Evolutionary conservation across 257 asterid genomes (phyloP).

Genomic region (Apocynum venetum): DNA sequence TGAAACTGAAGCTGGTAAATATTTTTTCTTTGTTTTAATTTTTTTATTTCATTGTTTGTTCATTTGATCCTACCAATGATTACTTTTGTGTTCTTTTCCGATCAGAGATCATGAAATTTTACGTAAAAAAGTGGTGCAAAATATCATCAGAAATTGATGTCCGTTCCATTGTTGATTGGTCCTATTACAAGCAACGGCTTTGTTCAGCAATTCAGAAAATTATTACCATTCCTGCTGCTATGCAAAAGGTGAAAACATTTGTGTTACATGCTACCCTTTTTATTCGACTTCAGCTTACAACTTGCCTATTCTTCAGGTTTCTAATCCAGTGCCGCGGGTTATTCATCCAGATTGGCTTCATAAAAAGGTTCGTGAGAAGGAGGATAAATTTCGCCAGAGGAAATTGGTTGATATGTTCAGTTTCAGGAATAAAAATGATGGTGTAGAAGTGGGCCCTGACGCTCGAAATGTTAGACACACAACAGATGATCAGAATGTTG

Average conservation of each 20-base stretch:
- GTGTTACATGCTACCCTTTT: neutral
- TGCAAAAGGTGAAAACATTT: conserved; percentile 79
- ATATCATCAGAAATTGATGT: conserved; percentile 88
- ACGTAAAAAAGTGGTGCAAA: conserved; percentile 96
- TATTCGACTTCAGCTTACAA: conserved; percentile 24
- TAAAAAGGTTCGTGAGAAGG: conserved; percentile 97
- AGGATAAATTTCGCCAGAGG: conserved; percentile 89
- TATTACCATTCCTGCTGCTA: conserved; percentile 96
- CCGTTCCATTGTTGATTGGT: conserved; percentile 97
- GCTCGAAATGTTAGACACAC: conserved; percentile 27
- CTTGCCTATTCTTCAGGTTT: conserved; percentile 53
- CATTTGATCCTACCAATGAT: conserved; percentile 24
- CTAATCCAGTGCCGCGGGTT: conserved; percentile 99
- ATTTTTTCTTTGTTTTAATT: neutral
- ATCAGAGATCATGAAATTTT: conserved; percentile 81
- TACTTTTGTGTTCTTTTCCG: conserved; percentile 25
- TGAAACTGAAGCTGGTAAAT: conserved; percentile 79
- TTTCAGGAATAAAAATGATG: conserved; percentile 40
- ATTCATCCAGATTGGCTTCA: conserved; percentile 99
- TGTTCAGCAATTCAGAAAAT: conserved; percentile 91
- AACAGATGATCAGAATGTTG: conserved; percentile 39
- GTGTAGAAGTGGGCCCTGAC: conserved; percentile 27
- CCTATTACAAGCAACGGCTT: conserved; percentile 93
- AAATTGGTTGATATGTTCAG: conserved; percentile 82
- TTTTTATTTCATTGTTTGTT: conserved; percentile 20